These are phyloP conservation scores for Plasmodium vivax DNA, from an alignment of 169 alveolate genomes.

Conservation along the genomic window DNA sequence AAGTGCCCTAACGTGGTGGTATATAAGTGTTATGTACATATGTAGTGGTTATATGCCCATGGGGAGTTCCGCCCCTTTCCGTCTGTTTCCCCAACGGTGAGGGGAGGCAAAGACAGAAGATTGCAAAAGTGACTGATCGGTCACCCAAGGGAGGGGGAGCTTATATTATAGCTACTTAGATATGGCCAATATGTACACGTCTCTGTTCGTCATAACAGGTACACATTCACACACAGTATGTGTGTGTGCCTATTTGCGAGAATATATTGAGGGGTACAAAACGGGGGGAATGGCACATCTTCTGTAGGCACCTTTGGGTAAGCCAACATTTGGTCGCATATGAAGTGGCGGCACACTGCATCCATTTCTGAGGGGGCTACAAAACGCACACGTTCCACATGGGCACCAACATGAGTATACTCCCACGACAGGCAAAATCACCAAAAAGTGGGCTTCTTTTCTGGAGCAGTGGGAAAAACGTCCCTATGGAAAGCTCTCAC, in stretches of 20 bases:
- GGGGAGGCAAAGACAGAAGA: too few species aligned
- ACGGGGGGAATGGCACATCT: neutral
- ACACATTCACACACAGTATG: neutral
- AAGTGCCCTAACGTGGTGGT: neutral
- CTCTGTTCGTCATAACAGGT: neutral
- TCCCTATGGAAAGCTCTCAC: neutral
- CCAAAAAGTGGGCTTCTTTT: neutral
- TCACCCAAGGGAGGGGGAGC: neutral
- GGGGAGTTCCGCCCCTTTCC: neutral
- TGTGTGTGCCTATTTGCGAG: neutral
- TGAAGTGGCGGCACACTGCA: neutral
- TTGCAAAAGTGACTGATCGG: too few species aligned
- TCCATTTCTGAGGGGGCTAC: neutral
- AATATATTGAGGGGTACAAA: neutral
- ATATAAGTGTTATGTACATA: neutral
- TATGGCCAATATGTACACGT: neutral
- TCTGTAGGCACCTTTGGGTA: neutral
- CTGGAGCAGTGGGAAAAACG: neutral
- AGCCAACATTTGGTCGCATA: neutral
- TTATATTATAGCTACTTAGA: neutral
- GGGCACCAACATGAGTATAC: neutral
- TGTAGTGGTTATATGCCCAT: neutral
- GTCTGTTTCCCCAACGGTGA: neutral
- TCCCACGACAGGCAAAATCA: neutral
- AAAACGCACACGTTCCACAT: neutral